phyloP scores from a whole-genome alignment of 192 early-diverging fungal genomes.

The Hyaloraphidium curvatum region DNA sequence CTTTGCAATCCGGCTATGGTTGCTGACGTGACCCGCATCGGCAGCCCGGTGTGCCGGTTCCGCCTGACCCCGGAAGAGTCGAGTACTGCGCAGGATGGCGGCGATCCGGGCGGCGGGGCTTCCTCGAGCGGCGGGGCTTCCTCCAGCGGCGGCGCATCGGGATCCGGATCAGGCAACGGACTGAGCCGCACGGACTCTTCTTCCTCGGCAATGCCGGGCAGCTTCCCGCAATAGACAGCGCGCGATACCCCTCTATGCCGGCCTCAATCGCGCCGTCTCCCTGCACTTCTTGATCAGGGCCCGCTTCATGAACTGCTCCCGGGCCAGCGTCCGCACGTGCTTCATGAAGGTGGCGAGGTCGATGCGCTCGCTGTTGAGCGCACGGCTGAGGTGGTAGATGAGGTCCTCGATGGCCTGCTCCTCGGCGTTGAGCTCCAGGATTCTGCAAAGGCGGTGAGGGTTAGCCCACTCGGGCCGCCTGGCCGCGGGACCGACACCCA shows the following conservation, averaged over 20 bases:
- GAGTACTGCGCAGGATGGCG: neutral
- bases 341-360: conserved; percentile 58
- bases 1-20: neutral
- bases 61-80: neutral
- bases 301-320: conserved; percentile 79
- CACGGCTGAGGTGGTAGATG: conserved; percentile 60
- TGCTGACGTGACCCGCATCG: neutral
- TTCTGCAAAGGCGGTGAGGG: no score
- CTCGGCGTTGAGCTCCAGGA: conserved; percentile 71
- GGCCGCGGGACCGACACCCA: no score
- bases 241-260: no score
- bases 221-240: no score
- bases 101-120: no score
- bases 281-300: conserved; percentile 53
- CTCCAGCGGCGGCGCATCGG: no score
- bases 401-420: conserved; percentile 78
- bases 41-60: neutral
- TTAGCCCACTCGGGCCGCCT: no score
- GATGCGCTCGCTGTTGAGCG: conserved; percentile 54
- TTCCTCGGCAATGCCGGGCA: no score
- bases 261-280: no score
- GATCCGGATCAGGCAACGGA: no score
- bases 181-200: no score
- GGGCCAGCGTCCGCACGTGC: conserved; percentile 54
- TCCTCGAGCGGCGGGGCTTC: no score